Base-by-base conservation (phyloP, 768 basidiomycete genomes). In the Hebeloma cylindrosporum region DNA sequence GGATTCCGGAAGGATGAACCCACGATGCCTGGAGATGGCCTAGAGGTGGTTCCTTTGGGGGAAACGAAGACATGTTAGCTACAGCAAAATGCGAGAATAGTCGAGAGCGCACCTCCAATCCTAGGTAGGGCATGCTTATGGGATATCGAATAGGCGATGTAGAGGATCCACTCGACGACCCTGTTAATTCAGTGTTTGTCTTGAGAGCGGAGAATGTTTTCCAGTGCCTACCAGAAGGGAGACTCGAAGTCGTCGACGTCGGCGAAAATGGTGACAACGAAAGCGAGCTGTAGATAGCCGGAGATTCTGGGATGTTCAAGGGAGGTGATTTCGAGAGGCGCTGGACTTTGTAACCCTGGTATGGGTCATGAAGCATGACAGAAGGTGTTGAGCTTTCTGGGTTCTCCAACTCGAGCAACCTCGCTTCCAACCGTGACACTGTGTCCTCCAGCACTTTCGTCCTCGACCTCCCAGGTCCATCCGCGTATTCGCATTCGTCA, bases 401-500 rank as follows among this genome's bases (percentile, higher is more conserved):
- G 43, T 81, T 65, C 54, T 82, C 79, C 21, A 80, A 62, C 48
- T 82, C 80, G 36, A 68, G 67, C 6, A 87, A 65, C 28, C 83
- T 73, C 29, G 77, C 72, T 59, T 77, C 75, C 26, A 86, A 64
- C 22, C 76, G 68, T 1, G 71, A 65, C 17, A 85, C 67, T 1
- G 79, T 74, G 27, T 83, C 81, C 57, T 84, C 82, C 14, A 87
- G 62, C 4, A 71, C 67, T 54, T 82, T 72, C 3, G 78, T 84
- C 43, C 76, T 68, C 14, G 85, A 79, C 46, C 80, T 75, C 31
- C 75, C 75, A 23, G 73, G 74, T 4, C 78, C 80, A 54, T 86
- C 84, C 5, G 78, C 70, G 60, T 85, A 88, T 63, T 87, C 84
- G 60, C 85, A 88, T 22, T 81, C 81, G 41, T 83, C 83, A 20